Conservation (phyloP, 129 eudicot species). For the Deinandra increscens region DNA sequence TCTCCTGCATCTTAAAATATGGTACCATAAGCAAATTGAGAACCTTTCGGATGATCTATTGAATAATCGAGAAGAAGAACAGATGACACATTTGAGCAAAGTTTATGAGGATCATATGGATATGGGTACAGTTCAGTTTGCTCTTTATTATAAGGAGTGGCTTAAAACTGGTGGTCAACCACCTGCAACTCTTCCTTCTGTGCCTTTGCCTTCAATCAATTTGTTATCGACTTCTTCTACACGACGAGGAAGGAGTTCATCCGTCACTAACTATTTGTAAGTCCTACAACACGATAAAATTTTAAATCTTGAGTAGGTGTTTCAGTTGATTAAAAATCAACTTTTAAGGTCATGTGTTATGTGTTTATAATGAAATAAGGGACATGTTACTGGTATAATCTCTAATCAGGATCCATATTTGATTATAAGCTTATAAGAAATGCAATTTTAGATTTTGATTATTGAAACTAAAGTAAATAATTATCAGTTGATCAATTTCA, state of each 20-base stretch:
- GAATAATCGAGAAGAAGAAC: constrained; percentile 42
- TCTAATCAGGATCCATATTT: background rate
- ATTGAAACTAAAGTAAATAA: background rate
- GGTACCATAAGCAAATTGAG: constrained; percentile 52
- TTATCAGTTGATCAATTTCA: background rate
- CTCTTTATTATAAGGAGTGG: constrained; percentile 75
- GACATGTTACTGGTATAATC: background rate
- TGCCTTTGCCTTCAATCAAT: constrained; percentile 60
- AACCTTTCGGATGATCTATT: constrained; percentile 26
- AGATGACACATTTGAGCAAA: constrained; percentile 38
- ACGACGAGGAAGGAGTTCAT: constrained; percentile 43
- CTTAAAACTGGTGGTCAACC: constrained; percentile 65
- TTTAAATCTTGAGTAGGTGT: background rate
- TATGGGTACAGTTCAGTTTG: constrained; percentile 59
- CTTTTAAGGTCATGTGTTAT: background rate
- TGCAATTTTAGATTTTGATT: background rate
- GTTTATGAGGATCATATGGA: constrained; percentile 54
- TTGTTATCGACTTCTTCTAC: constrained; percentile 23
- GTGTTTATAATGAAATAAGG: background rate
- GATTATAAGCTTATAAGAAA: background rate
- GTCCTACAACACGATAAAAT: constrained; percentile 27
- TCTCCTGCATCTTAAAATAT: constrained; percentile 68
- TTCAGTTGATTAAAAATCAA: background rate
- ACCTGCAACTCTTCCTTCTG: constrained; percentile 61
- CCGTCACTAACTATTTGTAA: constrained; percentile 53